Conservation (phyloP, 2,329 filamentous ascomycete genomes). For the Neofusicoccum sp. region DNA sequence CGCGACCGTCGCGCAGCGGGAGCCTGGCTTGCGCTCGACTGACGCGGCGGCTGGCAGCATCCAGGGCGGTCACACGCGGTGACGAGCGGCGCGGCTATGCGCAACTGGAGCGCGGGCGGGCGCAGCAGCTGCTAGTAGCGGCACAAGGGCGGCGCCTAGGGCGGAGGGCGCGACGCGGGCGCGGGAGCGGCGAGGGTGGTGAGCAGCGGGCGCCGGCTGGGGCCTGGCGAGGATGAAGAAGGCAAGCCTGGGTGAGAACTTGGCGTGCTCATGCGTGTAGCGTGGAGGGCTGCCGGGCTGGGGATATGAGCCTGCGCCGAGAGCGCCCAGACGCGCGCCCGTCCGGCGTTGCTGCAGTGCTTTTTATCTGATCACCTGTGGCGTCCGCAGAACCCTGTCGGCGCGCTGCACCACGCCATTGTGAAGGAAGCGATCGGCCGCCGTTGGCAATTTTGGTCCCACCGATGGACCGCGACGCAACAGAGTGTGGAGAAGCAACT, state of each 20-base stretch:
- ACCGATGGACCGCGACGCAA: conserved; percentile 8
- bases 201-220: neutral
- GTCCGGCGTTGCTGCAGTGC: conserved; percentile 13
- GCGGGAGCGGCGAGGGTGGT: neutral
- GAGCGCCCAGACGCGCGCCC: conserved; percentile 7
- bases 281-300: conserved; percentile 12
- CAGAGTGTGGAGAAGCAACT: conserved; percentile 16
- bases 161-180: neutral
- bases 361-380: conserved; percentile 19
- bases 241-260: conserved; percentile 6
- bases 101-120: conserved; percentile 5
- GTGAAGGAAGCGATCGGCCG: conserved; percentile 17
- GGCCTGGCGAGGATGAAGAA: conserved; percentile 2
- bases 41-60: conserved; percentile 18
- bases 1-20: neutral
- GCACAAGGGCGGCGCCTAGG: neutral
- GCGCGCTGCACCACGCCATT: neutral
- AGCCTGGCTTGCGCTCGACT: conserved; percentile 17
- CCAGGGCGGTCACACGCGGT: conserved; percentile 13
- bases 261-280: conserved; percentile 14
- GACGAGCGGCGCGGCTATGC: conserved; percentile 13
- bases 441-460: conserved; percentile 17
- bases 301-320: conserved; percentile 15
- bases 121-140: conserved; percentile 2
- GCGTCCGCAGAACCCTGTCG: conserved; percentile 13